Conservation (phyloP, 345 rosid genomes). For the Iberis pinnata region DNA sequence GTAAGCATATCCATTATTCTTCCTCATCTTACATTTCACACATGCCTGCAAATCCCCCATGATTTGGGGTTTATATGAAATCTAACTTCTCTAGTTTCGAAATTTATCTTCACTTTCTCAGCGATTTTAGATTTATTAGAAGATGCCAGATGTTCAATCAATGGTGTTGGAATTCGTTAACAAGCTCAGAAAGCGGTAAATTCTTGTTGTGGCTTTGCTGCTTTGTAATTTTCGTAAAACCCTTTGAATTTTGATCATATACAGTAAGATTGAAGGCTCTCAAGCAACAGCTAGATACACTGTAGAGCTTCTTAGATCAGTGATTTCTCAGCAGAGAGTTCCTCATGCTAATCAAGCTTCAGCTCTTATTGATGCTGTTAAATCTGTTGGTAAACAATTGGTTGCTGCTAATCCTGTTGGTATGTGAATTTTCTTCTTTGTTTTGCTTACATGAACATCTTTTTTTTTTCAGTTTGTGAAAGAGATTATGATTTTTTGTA, state of each 20-base stretch:
- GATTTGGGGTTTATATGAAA: slow-evolving; percentile 23
- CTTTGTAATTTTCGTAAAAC: slow-evolving; percentile 5
- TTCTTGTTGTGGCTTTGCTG: neutral
- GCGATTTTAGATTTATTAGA: slow-evolving; percentile 20
- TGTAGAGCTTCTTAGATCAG: slow-evolving; percentile 75
- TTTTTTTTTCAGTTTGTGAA: too few species aligned
- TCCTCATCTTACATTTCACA: neutral
- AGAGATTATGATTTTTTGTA: too few species aligned
- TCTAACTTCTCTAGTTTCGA: slow-evolving; percentile 9
- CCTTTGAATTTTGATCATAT: neutral
- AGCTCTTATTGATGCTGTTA: slow-evolving; percentile 76
- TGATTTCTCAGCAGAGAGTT: slow-evolving; percentile 87
- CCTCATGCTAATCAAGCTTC: slow-evolving; percentile 79
- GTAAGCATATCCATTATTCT: slow-evolving; percentile 16
- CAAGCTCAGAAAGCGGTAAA: slow-evolving; percentile 85
- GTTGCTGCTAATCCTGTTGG: slow-evolving; percentile 95
- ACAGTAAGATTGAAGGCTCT: slow-evolving; percentile 95
- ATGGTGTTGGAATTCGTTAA: slow-evolving; percentile 64
- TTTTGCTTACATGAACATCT: too few species aligned
- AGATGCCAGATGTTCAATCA: slow-evolving; percentile 86
- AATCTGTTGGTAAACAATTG: slow-evolving; percentile 68
- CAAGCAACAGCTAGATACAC: slow-evolving; percentile 87
- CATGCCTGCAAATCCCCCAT: neutral
- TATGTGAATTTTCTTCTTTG: slow-evolving; percentile 25
- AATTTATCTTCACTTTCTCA: slow-evolving; percentile 19